Conservation (phyloP, 2,329 filamentous ascomycete species). For the Hymenoscyphus repandus region DNA sequence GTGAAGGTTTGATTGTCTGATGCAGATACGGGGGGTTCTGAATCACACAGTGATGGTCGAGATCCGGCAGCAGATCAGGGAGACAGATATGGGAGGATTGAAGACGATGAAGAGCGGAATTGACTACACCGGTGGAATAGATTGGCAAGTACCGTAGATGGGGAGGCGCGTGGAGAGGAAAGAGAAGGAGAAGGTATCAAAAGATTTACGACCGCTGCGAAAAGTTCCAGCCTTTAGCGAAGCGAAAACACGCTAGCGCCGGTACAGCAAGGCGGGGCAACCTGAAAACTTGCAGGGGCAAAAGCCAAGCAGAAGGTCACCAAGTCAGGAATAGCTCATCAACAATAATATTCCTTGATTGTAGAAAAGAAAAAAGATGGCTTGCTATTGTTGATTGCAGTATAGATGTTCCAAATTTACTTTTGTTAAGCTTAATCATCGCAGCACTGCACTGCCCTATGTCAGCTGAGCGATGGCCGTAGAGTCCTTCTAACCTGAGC, state of each 20-base stretch:
- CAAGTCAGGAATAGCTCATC: neutral
- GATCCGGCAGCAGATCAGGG: constrained; percentile 10
- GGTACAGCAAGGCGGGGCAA: too few species aligned
- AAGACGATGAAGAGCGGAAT: constrained; percentile 20
- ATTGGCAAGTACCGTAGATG: constrained; percentile 24
- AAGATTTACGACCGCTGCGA: neutral
- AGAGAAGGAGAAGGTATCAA: constrained; percentile 4
- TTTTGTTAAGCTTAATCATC: neutral
- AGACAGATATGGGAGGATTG: constrained; percentile 9
- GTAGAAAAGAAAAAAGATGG: too few species aligned
- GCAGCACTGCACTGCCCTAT: neutral
- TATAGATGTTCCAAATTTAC: too few species aligned
- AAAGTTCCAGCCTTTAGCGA: neutral
- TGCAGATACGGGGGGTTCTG: neutral
- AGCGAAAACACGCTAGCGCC: neutral
- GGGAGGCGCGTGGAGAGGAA: constrained; percentile 18
- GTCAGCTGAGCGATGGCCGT: neutral
- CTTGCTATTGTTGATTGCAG: too few species aligned
- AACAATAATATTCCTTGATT: neutral
- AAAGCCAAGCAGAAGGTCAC: neutral
- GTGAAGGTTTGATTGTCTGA: neutral
- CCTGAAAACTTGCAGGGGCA: neutral
- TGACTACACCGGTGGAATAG: constrained; percentile 27
- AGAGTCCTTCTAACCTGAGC: neutral
- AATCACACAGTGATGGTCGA: constrained; percentile 9